Base-by-base conservation (phyloP, 768 basidiomycete genomes). In the Suillus subalutaceus region DNA sequence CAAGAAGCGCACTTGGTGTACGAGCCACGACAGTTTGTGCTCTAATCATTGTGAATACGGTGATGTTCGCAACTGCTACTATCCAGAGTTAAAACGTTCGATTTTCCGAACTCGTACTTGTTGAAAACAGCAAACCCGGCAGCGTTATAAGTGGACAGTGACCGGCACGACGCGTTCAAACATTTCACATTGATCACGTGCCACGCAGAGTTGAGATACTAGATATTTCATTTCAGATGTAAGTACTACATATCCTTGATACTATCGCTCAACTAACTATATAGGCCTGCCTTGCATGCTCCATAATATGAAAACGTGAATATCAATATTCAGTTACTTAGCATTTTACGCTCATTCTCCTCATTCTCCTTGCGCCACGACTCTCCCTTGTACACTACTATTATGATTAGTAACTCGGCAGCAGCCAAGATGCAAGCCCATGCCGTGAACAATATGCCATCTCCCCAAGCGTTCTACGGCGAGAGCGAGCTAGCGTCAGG, bases 381-480 rank as follows among this genome's bases (percentile, higher is more conserved):
- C 15, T 74, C 79, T 0, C 90, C 92, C 75, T 87, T 87, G 78
- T 76, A 76, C 66, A 83, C 79, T 2, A 91, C 86, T 4, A 92
- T 75, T n/a, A 90, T 67, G 26, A 91, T 81, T 18, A 91, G 79
- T 3, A 82, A 66, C 50, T 86, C 87, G 46, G 82, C 83, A 38
- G 88, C 53, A 2, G 84, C 67, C 72, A 92, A 71, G 0, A 94
- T 38, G 0, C 83, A 83, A 0, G 82, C 80, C 78, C 86, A 90
- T 3, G 92, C 80, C 1, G 90, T 89, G 73, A 93, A 95, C 65
- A 90, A 79, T 74, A 92, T 83, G 73, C 93, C 93, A 71, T 95
- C 93, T 0, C 93, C 94, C 38, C 93, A 80, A 1, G 84, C 80
- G 64, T 88, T 82, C 84, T 92, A 70, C 10, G 68, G 46, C 38